Evolutionary conservation across 1,284 basidiomycete species (phyloP).

Genomic region (Cryptococcus depauperatus): DNA sequence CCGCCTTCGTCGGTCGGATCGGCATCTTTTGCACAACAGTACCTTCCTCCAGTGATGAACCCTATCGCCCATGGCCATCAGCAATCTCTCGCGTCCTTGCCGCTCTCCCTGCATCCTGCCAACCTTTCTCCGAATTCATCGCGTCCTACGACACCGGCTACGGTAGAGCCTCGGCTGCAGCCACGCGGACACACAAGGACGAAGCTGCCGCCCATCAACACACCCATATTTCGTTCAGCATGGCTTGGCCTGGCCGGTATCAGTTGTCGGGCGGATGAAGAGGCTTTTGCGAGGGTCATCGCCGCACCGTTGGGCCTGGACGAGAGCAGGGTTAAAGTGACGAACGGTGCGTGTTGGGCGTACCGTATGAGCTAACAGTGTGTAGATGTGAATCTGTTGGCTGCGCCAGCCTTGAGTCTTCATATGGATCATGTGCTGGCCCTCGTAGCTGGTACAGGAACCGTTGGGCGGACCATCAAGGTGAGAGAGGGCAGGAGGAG

Average conservation of each 20-base stretch:
- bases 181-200: slow-evolving; percentile 3
- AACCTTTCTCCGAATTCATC: neutral
- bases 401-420: slow-evolving; percentile 31
- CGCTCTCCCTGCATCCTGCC: slow-evolving; percentile 3
- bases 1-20: neutral
- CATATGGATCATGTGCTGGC: slow-evolving; percentile 29
- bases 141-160: neutral
- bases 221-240: slow-evolving; percentile 26
- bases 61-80: slow-evolving; percentile 1
- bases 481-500: slow-evolving; percentile 9
- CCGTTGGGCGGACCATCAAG: slow-evolving; percentile 31
- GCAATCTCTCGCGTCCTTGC: slow-evolving; percentile 1
- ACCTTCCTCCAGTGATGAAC: slow-evolving; percentile 1
- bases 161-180: slow-evolving; percentile 2
- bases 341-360: slow-evolving; percentile 28
- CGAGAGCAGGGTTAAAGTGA: slow-evolving; percentile 21
- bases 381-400: slow-evolving; percentile 39
- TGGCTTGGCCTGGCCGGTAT: slow-evolving; percentile 40
- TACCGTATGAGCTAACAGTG: neutral
- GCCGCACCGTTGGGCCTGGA: slow-evolving; percentile 14
- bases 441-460: slow-evolving; percentile 38
- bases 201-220: slow-evolving; percentile 16
- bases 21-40: neutral
- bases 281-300: slow-evolving; percentile 21
- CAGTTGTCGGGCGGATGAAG: slow-evolving; percentile 19